Conservation (phyloP, 2,329 filamentous ascomycete species). For the Penicillium sp. region DNA sequence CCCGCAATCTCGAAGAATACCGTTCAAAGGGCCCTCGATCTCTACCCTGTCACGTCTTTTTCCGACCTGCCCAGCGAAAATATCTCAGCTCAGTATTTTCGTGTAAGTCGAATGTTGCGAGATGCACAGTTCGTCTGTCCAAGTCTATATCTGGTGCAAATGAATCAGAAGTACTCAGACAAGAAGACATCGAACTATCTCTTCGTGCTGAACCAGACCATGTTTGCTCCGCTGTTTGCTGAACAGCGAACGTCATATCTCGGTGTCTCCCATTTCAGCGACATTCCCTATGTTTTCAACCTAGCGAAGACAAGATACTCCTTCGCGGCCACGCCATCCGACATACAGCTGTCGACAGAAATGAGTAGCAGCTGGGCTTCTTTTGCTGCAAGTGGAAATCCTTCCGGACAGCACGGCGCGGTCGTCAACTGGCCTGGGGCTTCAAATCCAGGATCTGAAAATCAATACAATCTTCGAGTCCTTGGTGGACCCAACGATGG, state of each 20-base stretch:
- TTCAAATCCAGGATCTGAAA: not conserved
- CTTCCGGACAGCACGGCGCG: conserved; percentile 3
- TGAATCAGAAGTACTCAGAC: conserved; percentile 15
- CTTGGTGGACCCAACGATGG: conserved; percentile 9
- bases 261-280: conserved; percentile 13
- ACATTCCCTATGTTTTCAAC: conserved; percentile 16
- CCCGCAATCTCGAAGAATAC: conserved; percentile 5
- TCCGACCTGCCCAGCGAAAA: not conserved
- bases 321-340: conserved; percentile 1
- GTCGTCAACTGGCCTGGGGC: conserved; percentile 2
- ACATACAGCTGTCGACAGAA: conserved; percentile 6
- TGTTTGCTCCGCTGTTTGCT: conserved; percentile 5
- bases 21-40: conserved; percentile 4
- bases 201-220: conserved; percentile 13
- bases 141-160: conserved; percentile 3
- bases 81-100: conserved; percentile 11
- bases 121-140: conserved; percentile 9
- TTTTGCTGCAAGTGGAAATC: conserved; percentile 10
- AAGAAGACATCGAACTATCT: conserved; percentile 8
- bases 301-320: conserved; percentile 11
- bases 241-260: not conserved
- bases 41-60: conserved; percentile 10
- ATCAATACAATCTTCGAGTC: conserved; percentile 1
- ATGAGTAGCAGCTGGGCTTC: conserved; percentile 16
- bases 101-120: conserved; percentile 9